Evolutionary conservation across 331 rosid genomes (phyloP).

Genomic region (Quercus tomentella): DNA sequence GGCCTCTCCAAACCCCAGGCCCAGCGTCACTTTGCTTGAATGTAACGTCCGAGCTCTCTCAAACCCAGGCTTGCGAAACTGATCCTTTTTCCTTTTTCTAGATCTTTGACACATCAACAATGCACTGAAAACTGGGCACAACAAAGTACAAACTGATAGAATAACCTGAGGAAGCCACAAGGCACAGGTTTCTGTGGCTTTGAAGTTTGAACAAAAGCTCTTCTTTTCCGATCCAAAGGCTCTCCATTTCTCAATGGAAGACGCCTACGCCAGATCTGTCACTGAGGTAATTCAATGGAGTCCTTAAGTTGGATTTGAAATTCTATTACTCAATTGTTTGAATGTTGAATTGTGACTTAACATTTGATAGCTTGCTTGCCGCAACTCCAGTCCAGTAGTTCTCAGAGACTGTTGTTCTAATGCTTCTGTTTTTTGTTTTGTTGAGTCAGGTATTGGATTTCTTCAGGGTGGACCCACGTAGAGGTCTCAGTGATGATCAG

Average conservation of each 20-base stretch:
- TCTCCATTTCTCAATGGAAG: conserved; percentile 56
- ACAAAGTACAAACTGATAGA: not conserved
- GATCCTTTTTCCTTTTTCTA: too few relatives aligned
- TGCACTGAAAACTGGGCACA: not conserved
- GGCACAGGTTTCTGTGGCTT: not conserved
- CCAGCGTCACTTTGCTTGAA: conserved; percentile 4
- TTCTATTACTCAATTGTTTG: too few relatives aligned
- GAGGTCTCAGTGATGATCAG: conserved; percentile 66
- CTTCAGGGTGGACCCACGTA: conserved; percentile 76
- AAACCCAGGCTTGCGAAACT: not conserved
- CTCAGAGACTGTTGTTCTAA: not conserved
- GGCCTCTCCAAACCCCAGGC: not conserved
- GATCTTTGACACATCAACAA: not conserved
- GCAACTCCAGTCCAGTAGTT: not conserved
- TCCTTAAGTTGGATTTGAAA: too few relatives aligned
- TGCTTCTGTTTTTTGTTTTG: not conserved
- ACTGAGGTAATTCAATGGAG: conserved; percentile 51
- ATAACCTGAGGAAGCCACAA: not conserved
- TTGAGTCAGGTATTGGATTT: conserved; percentile 69
- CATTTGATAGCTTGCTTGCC: too few relatives aligned
- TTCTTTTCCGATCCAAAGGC: conserved; percentile 29
- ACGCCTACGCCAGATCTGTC: conserved; percentile 90
- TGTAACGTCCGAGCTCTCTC: conserved; percentile 9
- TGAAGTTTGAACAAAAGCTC: not conserved
- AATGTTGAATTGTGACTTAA: too few relatives aligned